These are phyloP conservation scores for Hericium erinaceus DNA, from an alignment of 768 basidiomycete species.

Conservation along the genomic window DNA sequence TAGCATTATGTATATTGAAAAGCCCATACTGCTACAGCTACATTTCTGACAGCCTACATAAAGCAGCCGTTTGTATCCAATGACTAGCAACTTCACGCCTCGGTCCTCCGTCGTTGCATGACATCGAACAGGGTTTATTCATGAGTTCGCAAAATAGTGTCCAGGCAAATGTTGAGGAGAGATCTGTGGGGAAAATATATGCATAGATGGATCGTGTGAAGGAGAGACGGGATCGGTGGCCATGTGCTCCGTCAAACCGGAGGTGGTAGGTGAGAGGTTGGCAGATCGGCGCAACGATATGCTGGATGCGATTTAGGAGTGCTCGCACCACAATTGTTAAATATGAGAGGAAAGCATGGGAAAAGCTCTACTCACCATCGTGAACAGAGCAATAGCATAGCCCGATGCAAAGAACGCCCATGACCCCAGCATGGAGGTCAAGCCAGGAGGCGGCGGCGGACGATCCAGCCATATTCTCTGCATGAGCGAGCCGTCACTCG, in stretches of 20 bases:
- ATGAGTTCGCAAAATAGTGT: conserved; percentile 34
- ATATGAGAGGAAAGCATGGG: not conserved
- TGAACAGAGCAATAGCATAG: conserved; percentile 56
- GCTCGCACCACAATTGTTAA: conserved; percentile 31
- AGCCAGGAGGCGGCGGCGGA: conserved; percentile 6
- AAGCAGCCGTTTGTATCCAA: too few relatives aligned
- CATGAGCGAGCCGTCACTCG: not conserved
- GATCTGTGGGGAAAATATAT: conserved; percentile 50
- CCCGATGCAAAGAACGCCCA: conserved; percentile 69
- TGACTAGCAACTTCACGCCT: too few relatives aligned
- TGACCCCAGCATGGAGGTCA: conserved; percentile 40
- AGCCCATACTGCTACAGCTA: too few relatives aligned
- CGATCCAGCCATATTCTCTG: conserved; percentile 1
- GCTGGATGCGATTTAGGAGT: conserved; percentile 66
- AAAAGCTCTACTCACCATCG: conserved; percentile 41
- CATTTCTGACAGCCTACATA: too few relatives aligned
- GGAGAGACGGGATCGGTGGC: conserved; percentile 13
- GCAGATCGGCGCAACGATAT: conserved; percentile 63
- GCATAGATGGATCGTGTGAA: conserved; percentile 21
- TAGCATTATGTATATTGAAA: too few relatives aligned
- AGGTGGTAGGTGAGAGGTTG: conserved; percentile 21
- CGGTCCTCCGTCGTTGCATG: too few relatives aligned
- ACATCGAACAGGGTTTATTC: too few relatives aligned
- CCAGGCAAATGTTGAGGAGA: conserved; percentile 51
- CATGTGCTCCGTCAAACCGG: conserved; percentile 12